Evolutionary conservation across 305 asterid species (phyloP).

Genomic region (Withania somnifera): DNA sequence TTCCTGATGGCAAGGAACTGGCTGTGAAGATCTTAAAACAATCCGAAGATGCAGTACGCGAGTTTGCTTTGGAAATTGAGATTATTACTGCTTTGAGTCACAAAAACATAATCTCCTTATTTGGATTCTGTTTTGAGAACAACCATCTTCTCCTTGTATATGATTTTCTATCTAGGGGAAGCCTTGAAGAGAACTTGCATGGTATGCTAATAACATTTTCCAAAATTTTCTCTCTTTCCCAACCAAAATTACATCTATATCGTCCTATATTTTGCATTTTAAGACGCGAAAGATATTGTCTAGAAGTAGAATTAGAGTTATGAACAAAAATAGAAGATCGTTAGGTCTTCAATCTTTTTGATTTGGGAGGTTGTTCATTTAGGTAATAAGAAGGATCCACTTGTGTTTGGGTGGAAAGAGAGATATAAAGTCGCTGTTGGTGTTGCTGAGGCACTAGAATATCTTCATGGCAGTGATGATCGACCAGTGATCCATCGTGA

Average conservation of each 20-base stretch:
- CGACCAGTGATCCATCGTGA: conserved; percentile 86
- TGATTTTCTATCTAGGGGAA: conserved; percentile 80
- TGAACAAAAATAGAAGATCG: not conserved
- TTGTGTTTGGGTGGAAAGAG: conserved; percentile 56
- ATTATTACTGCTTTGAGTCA: conserved; percentile 70
- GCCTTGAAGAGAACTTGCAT: conserved; percentile 93
- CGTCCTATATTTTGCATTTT: not conserved
- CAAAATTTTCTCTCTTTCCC: not conserved
- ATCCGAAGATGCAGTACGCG: conserved; percentile 56
- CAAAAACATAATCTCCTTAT: conserved; percentile 77
- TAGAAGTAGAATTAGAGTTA: not conserved
- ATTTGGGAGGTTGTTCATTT: conserved; percentile 4
- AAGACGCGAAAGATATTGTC: not conserved
- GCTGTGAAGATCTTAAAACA: conserved; percentile 88
- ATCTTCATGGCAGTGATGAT: conserved; percentile 65
- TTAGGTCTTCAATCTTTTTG: not conserved
- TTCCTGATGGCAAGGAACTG: conserved; percentile 81
- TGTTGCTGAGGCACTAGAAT: conserved; percentile 86
- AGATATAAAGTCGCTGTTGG: conserved; percentile 80
- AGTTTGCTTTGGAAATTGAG: conserved; percentile 81
- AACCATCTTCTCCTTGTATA: conserved; percentile 69
- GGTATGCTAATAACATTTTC: conserved; percentile 30
- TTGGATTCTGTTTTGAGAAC: conserved; percentile 87
- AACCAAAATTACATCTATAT: not conserved
- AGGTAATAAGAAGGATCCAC: conserved; percentile 49